phyloP scores from a whole-genome alignment of 441 rosid species.

The Flueggea neowawraea region DNA sequence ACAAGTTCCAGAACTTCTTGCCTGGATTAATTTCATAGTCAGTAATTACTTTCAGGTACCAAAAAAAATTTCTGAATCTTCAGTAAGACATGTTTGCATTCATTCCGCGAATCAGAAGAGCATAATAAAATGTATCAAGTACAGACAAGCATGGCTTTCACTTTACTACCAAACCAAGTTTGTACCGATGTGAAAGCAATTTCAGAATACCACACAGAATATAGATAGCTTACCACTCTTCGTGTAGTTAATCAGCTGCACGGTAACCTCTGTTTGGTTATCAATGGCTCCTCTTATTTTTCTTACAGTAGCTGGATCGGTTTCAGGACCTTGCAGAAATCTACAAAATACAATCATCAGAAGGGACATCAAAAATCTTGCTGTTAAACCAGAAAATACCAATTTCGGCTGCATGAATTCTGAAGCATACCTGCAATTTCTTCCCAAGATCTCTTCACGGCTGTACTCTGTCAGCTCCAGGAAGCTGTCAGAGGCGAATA shows the following conservation, averaged over 20 bases:
- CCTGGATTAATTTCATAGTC: constrained; percentile 38
- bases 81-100: no score
- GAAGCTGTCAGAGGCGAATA: constrained; percentile 99
- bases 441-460: constrained; percentile 96
- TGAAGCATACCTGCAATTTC: constrained; percentile 98
- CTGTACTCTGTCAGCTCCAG: constrained; percentile 96
- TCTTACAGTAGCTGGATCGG: constrained; percentile 89
- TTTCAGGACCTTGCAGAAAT: constrained; percentile 99
- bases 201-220: not conserved
- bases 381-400: not conserved
- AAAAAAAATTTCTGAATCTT: no score
- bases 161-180: no score
- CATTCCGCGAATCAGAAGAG: no score
- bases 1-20: constrained; percentile 97
- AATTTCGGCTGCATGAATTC: not conserved
- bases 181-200: not conserved
- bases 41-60: not conserved
- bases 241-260: constrained; percentile 94
- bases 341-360: constrained; percentile 27
- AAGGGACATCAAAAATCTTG: not conserved
- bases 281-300: constrained; percentile 89
- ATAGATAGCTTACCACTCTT: constrained; percentile 63
- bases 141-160: no score
- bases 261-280: constrained; percentile 87
- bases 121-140: no score